Evolutionary conservation across 2,329 filamentous ascomycete genomes (phyloP).

Genomic region (Fusarium piperis): DNA sequence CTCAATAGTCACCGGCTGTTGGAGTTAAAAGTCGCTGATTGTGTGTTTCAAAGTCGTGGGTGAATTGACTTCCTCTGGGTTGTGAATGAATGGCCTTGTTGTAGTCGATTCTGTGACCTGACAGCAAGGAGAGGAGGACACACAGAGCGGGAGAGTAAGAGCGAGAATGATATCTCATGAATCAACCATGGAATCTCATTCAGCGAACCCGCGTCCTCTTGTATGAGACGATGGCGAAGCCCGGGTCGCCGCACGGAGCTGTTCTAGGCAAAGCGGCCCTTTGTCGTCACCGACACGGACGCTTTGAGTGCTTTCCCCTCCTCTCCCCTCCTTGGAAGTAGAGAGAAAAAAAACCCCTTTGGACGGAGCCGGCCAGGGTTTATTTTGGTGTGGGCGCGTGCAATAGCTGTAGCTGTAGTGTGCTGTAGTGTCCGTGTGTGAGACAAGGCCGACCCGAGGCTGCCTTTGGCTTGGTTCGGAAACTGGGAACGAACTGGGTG

Average conservation of each 20-base stretch:
- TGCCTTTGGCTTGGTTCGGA: slow-evolving; percentile 19
- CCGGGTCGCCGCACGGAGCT: slow-evolving; percentile 30
- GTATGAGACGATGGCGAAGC: slow-evolving; percentile 19
- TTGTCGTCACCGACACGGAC: slow-evolving; percentile 14
- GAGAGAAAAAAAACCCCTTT: slow-evolving; percentile 10
- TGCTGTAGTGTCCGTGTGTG: slow-evolving; percentile 20
- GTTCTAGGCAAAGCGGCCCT: slow-evolving; percentile 40
- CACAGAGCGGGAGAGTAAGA: neutral
- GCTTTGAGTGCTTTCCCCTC: slow-evolving; percentile 26
- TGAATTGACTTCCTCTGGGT: slow-evolving; percentile 22
- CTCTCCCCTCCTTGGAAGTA: neutral
- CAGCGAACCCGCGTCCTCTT: slow-evolving; percentile 31
- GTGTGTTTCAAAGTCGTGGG: slow-evolving; percentile 2
- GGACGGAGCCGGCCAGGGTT: slow-evolving; percentile 37
- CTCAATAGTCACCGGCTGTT: slow-evolving; percentile 2
- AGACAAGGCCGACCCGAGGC: slow-evolving; percentile 33
- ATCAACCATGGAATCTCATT: neutral
- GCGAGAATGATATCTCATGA: slow-evolving; percentile 20
- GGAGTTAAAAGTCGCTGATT: slow-evolving; percentile 8
- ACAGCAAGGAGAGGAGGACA: too few relatives aligned
- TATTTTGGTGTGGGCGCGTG: slow-evolving; percentile 24
- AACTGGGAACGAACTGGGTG: slow-evolving; percentile 10
- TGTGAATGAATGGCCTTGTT: slow-evolving; percentile 26
- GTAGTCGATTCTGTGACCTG: slow-evolving; percentile 14
- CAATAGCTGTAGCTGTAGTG: neutral